Evolutionary conservation across 2,329 filamentous ascomycete species (phyloP).

Genomic region (Penicillium sumatraense): DNA sequence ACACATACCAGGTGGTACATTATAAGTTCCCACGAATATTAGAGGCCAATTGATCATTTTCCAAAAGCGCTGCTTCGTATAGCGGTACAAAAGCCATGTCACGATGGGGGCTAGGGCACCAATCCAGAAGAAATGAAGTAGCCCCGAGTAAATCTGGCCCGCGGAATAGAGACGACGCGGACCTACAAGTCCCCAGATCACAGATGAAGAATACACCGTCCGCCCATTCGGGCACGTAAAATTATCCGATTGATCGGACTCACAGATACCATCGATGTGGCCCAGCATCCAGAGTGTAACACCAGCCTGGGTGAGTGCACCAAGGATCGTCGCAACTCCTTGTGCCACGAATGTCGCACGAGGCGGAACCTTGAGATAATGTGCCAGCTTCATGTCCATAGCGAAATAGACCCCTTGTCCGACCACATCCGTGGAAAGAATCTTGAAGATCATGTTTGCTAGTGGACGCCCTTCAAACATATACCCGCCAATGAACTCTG

Average conservation of each 20-base stretch:
- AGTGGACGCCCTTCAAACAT: slow-evolving; percentile 50
- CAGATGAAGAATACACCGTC: slow-evolving; percentile 54
- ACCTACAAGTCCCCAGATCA: slow-evolving; percentile 59
- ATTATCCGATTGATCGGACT: slow-evolving; percentile 46
- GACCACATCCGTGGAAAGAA: slow-evolving; percentile 48
- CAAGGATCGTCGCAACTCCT: slow-evolving; percentile 53
- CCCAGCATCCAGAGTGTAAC: slow-evolving; percentile 45
- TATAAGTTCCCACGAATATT: slow-evolving; percentile 36
- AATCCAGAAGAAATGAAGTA: slow-evolving; percentile 59
- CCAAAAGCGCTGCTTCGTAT: slow-evolving; percentile 38
- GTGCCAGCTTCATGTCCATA: slow-evolving; percentile 57
- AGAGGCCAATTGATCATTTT: slow-evolving; percentile 39
- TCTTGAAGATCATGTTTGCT: slow-evolving; percentile 53
- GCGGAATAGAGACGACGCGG: slow-evolving; percentile 54
- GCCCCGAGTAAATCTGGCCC: slow-evolving; percentile 52
- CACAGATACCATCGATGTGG: slow-evolving; percentile 50
- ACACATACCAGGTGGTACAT: slow-evolving; percentile 29
- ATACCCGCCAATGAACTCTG: slow-evolving; percentile 52
- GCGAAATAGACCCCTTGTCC: slow-evolving; percentile 54
- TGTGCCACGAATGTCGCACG: slow-evolving; percentile 55
- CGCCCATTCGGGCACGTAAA: slow-evolving; percentile 56
- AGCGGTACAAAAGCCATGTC: slow-evolving; percentile 30
- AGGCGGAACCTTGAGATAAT: slow-evolving; percentile 57
- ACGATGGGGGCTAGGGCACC: slow-evolving; percentile 37
- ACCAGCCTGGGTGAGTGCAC: slow-evolving; percentile 49